Evolutionary conservation across 768 basidiomycete genomes (phyloP).

Genomic region (Leucosporidium scottii): DNA sequence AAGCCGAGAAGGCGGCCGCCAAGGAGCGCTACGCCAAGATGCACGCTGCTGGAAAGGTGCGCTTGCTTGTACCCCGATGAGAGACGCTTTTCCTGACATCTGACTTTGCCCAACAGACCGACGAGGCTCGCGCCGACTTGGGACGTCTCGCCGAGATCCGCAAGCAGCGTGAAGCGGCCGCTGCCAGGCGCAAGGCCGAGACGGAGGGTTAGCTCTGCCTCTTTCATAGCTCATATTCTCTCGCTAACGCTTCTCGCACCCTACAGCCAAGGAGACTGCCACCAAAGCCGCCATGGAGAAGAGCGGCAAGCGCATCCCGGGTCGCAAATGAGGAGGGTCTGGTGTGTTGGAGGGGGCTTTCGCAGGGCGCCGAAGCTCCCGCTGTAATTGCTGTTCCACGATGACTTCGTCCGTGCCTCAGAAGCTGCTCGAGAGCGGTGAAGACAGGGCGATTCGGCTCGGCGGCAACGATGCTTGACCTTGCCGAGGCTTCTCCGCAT

Average conservation of each 20-base stretch:
- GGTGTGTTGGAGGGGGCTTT: too few species aligned
- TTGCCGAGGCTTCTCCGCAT: too few species aligned
- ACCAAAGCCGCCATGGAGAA: background rate
- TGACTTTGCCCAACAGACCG: conserved; percentile 54
- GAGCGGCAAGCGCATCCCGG: conserved; percentile 1
- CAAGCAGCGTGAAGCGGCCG: conserved; percentile 77
- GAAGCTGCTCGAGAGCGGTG: too few species aligned
- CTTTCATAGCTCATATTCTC: background rate
- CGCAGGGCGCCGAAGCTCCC: too few species aligned
- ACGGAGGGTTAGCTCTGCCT: conserved; percentile 57
- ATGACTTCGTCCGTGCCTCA: too few species aligned
- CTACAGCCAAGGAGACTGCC: background rate
- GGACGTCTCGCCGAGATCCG: conserved; percentile 78
- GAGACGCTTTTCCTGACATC: too few species aligned
- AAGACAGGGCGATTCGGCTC: too few species aligned
- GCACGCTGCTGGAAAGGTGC: conserved; percentile 44
- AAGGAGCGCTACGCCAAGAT: conserved; percentile 71
- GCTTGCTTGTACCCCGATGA: background rate
- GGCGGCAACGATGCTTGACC: too few species aligned
- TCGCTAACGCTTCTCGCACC: background rate
- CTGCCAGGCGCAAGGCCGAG: conserved; percentile 80
- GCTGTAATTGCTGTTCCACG: too few species aligned
- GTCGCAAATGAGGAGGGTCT: background rate
- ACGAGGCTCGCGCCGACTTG: conserved; percentile 82
- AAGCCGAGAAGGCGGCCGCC: conserved; percentile 84